These are phyloP conservation scores for Fusarium sp. DNA, from an alignment of 2,329 filamentous ascomycete genomes.

Conservation along the genomic window DNA sequence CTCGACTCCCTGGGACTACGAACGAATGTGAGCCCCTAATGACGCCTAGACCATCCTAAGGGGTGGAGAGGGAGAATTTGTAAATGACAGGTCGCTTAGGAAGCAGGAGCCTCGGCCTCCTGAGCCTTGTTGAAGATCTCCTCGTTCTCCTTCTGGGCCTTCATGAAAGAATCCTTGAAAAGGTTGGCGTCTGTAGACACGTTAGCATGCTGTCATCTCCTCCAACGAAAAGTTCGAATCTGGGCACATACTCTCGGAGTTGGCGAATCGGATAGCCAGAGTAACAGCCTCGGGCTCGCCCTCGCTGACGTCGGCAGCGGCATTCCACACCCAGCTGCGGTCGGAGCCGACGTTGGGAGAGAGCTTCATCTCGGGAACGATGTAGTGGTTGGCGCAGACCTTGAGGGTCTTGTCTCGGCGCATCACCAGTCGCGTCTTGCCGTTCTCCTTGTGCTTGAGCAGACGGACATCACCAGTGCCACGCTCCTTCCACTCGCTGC, in stretches of 20 bases:
- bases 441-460: slow-evolving; percentile 98
- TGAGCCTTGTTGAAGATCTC: slow-evolving; percentile 77
- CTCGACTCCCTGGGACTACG: slow-evolving; percentile 23
- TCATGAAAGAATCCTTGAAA: slow-evolving; percentile 98
- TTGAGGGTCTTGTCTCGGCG: slow-evolving; percentile 99
- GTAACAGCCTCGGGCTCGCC: slow-evolving; percentile 97
- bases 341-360: slow-evolving; percentile 98
- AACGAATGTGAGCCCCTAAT: slow-evolving; percentile 32
- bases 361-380: slow-evolving; percentile 99
- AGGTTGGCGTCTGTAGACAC: slow-evolving; percentile 84
- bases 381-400: slow-evolving; percentile 99
- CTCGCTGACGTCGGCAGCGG: slow-evolving; percentile 96
- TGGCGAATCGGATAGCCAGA: slow-evolving; percentile 96
- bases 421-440: slow-evolving; percentile 98
- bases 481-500: slow-evolving; percentile 98
- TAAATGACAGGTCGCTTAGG: slow-evolving; percentile 37
- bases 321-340: slow-evolving; percentile 99
- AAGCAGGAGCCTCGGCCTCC: slow-evolving; percentile 47
- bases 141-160: slow-evolving; percentile 97
- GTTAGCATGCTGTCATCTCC: slow-evolving; percentile 14
- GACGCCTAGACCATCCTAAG: slow-evolving; percentile 26
- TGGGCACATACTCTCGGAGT: slow-evolving; percentile 88
- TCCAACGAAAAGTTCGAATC: background rate
- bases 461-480: slow-evolving; percentile 96
- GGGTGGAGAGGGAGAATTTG: slow-evolving; percentile 28